phyloP scores from a whole-genome alignment of 2,329 filamentous ascomycete species.

The Fusarium sp. region DNA sequence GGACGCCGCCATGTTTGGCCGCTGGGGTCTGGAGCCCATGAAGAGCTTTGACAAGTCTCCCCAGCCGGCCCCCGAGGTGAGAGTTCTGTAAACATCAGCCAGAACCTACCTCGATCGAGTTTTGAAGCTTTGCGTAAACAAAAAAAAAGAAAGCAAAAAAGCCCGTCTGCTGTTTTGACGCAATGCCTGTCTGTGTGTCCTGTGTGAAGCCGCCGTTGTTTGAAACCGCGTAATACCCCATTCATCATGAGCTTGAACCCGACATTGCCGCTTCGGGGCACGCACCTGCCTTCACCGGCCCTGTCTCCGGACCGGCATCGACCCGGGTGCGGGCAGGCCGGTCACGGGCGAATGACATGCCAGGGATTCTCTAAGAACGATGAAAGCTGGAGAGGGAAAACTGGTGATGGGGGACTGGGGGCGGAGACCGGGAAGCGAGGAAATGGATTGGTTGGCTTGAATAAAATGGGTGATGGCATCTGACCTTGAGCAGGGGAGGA shows the following conservation, averaged over 20 bases:
- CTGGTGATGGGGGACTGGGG: conserved; percentile 3
- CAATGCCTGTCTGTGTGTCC: background rate
- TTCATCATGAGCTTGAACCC: background rate
- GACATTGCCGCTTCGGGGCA: background rate
- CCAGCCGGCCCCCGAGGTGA: conserved; percentile 40
- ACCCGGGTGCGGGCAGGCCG: conserved; percentile 14
- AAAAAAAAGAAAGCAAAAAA: background rate
- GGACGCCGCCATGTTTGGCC: conserved; percentile 84
- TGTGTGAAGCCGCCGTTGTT: background rate
- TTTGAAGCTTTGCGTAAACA: background rate
- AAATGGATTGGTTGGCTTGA: conserved; percentile 13
- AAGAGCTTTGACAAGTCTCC: conserved; percentile 59
- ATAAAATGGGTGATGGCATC: conserved; percentile 21
- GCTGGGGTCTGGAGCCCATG: conserved; percentile 88
- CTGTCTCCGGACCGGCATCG: conserved; percentile 19
- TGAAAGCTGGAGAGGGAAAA: background rate
- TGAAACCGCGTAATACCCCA: background rate
- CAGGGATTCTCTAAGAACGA: conserved; percentile 5
- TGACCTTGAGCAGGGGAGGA: background rate
- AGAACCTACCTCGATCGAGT: background rate
- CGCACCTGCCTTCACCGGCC: conserved; percentile 10
- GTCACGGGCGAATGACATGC: conserved; percentile 10
- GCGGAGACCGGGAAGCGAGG: conserved; percentile 8
- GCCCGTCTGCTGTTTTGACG: background rate
- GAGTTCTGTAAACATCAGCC: conserved; percentile 34